Evolutionary conservation across 73 alveolate species (phyloP).

Genomic region (Blepharisma japonicum): DNA sequence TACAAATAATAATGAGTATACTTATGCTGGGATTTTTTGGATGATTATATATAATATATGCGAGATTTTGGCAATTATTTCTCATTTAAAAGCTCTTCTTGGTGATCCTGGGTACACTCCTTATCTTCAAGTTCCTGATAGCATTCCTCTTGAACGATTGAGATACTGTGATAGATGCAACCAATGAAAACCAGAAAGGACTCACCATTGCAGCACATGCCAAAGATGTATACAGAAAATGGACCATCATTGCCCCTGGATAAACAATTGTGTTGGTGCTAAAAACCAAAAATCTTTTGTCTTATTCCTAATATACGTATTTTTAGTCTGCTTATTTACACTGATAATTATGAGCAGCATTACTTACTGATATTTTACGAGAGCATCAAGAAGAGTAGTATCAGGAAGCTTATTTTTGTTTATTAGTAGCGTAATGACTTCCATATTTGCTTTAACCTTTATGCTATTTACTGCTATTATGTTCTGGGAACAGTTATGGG

Average conservation of each 20-base stretch:
- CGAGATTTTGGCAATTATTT: neutral
- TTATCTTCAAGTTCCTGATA: neutral
- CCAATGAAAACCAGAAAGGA: conserved; percentile 71
- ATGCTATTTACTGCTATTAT: neutral
- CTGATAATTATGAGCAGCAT: neutral
- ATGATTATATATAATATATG: too few species aligned
- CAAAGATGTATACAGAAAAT: conserved; percentile 56
- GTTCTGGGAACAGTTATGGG: neutral
- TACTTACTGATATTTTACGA: too few species aligned
- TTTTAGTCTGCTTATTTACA: neutral
- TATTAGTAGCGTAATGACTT: neutral
- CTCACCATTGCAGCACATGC: conserved; percentile 79
- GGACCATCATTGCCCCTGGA: conserved; percentile 93
- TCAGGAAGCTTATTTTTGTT: neutral
- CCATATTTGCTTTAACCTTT: neutral
- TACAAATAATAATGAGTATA: too few species aligned
- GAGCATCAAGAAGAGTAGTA: too few species aligned
- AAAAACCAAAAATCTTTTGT: conserved; percentile 70
- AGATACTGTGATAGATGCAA: conserved; percentile 57
- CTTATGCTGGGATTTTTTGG: too few species aligned
- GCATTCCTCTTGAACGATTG: neutral
- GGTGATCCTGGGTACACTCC: conserved; percentile 34
- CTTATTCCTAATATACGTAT: conserved; percentile 60
- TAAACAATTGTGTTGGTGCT: conserved; percentile 72
- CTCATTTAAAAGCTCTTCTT: conserved; percentile 24